These are phyloP conservation scores for Arabidopsis arenosa DNA, from an alignment of 345 rosid species.

Conservation along the genomic window DNA sequence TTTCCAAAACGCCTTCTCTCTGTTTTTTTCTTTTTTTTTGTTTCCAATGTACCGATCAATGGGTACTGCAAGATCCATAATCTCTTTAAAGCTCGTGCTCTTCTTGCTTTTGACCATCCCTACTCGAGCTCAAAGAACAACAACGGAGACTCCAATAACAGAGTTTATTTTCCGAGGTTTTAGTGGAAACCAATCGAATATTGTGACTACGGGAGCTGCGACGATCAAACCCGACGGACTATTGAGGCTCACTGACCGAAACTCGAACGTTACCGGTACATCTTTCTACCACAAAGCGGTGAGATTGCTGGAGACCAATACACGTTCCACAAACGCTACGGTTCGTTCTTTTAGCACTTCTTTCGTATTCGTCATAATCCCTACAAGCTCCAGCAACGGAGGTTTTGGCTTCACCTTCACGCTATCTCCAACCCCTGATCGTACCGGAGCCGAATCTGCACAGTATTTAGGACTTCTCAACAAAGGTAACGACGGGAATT, in stretches of 20 bases:
- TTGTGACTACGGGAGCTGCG: not conserved
- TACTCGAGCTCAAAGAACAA: constrained; percentile 29
- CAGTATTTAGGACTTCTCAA: constrained; percentile 64
- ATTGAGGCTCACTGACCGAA: constrained; percentile 39
- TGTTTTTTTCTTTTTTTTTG: not conserved
- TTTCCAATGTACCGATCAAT: not conserved
- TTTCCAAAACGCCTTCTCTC: not conserved
- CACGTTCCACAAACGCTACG: not conserved
- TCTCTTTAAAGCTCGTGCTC: not conserved
- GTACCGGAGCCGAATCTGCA: constrained; percentile 42
- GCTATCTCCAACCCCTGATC: constrained; percentile 49
- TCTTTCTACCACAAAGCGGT: constrained; percentile 41
- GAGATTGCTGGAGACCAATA: constrained; percentile 7
- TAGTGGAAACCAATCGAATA: not conserved
- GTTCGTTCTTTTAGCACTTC: constrained; percentile 57
- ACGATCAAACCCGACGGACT: constrained; percentile 32
- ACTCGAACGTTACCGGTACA: constrained; percentile 21
- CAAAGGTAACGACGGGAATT: not conserved
- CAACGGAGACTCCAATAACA: constrained; percentile 22
- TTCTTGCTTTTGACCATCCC: constrained; percentile 25
- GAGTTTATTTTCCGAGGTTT: constrained; percentile 39
- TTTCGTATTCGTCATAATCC: constrained; percentile 58
- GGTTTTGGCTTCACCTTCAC: constrained; percentile 68
- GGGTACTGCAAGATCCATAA: constrained; percentile 23
- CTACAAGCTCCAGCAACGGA: constrained; percentile 46